Evolutionary conservation across 2,329 filamentous ascomycete species (phyloP), one percentile per base, ranked within the genome.

Genomic region (Cryphonectria carpinicola): DNA sequence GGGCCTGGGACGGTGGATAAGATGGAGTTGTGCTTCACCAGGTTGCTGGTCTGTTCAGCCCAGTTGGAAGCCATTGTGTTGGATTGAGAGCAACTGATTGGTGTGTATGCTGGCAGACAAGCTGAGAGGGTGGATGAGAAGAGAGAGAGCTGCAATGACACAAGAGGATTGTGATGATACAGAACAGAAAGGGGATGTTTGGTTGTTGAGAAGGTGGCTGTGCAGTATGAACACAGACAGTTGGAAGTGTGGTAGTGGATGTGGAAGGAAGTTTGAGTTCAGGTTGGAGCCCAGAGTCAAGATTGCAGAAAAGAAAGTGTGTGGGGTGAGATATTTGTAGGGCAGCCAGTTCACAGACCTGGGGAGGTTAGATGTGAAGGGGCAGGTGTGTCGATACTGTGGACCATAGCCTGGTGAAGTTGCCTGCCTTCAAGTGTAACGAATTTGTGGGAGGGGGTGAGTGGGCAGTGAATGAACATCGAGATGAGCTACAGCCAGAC

Each of bases 11-110:
- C 28, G n/a, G 39, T 17, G 43, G 46, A 49, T 54, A 54, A 17
- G 35, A 22, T 41, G 14, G 70, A 35, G 61, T 67, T 67, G 28
- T 67, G 37, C 37, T 28, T 6, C 22, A 60, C 41, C n/a, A 67
- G 80, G 71, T 83, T 84, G 70, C 80, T 81, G 3, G 70, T 64
- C 22, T 70, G 46, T 7, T 39, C 32, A 1, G 58, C 58, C 58
- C 58, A 61, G 17, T 4, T 41, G 52, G 41, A 46, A 67, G 68
- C 60, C 70, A 72, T 72, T 4, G 39, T 65, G 62, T 13, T 46
- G 22, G 22, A 39, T n/a, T 39, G 52, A 17, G 6, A 25, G 46
- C 22, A 17, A 39, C 41, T 13, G 61, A 1, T 14, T 41, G 41
- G 22, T 49, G 65, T 28, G 46, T 54, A 41, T 56, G 46, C n/a